Evolutionary conservation across 2,329 filamentous ascomycete species (phyloP), one percentile per base, ranked within the genome.

Genomic region (Septoria petroselini): DNA sequence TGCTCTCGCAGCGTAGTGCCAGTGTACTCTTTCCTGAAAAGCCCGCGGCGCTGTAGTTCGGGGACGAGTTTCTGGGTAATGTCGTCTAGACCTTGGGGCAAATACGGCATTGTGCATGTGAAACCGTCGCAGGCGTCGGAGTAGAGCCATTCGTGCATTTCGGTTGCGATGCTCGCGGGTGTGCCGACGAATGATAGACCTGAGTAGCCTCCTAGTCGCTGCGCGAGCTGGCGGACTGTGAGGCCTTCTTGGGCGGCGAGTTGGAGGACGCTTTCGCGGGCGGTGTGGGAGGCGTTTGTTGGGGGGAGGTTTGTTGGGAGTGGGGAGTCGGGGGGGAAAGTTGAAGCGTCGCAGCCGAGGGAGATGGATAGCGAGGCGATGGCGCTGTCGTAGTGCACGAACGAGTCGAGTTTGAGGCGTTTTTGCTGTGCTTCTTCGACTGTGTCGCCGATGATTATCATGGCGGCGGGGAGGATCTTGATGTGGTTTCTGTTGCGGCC

Each of bases 371-470:
- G 27, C 1, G 55, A 58, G 6, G 57, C 55, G 15, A 62, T 61
- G 6, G 57, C 60, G 33, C 51, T 61, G 47, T 61, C 60, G 43
- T 54, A 57, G 46, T 64, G 55, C 0, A 59, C 57, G 7, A 48
- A 38, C 8, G 55, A 61, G 21, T 62, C 60, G 4, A 62, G 54
- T 34, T 58, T 53, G 3, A 62, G 34, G 7, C 60, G 53, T 14
- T 59, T 60, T 19, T 53, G 33, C 38, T 62, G 58, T 3, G 60
- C 60, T 3, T 60, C 59, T 18, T 59, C 58, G 4, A 44, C 35
- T 4, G 53, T 55, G n/a, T 60, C 59, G 3, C 55, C 60, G 9
- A 62, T 50, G 15, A 62, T 52, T 3, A 62, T 61, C 59, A 62
- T 60, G 1, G 55, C 55, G 4, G 60, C 60, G 11, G 58, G 60